Evolutionary conservation across 176 grass and related monocot species (phyloP), one percentile per base, ranked within the genome.

Genomic region (Musa troglodytarum): DNA sequence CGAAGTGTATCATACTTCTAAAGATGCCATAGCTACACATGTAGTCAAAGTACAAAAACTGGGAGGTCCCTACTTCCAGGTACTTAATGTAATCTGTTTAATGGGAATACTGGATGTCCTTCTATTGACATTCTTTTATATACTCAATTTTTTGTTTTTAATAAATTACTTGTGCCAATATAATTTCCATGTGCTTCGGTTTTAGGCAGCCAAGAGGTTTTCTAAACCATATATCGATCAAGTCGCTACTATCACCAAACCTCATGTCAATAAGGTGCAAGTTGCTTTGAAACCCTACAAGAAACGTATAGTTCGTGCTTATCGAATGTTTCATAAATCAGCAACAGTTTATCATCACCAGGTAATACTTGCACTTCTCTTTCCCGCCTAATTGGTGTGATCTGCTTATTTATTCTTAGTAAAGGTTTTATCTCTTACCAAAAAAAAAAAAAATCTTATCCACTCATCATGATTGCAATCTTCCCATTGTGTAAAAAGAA

Each of bases 161-260:
- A 50, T 69, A 50, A 50, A 10, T 50, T 50, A 22, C 49, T 51
- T 20, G 11, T 12, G 11, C 11, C 11, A 29, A 11, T 20, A 34
- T 29, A 28, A 17, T 57, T 74, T 19, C 15, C 24, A 17, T 74
- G 52, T 17, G 16, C 15, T 54, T 6, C 16, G 70, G 9, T 54
- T 17, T 22, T 50, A 80, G 78, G 78, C 64, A 73, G 58, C 78
- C 16, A 73, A 22, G 57, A 73, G 53, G 16, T 64, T 64, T 12
- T 80, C 69, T 64, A 71, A 73, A 50, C 78, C 78, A 51, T 73
- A 80, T 22, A 43, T 80, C 9, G 49, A 80, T 16, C 56, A 73
- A 73, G 49, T 80, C 29, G 56, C 69, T n/a, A 53, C 57, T 63
- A 63, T 80, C 23, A 21, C 22, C 2, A 73, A 64, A 53, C 78